Conservation (phyloP, 306 rosid genomes). For the Medicago arabica region DNA sequence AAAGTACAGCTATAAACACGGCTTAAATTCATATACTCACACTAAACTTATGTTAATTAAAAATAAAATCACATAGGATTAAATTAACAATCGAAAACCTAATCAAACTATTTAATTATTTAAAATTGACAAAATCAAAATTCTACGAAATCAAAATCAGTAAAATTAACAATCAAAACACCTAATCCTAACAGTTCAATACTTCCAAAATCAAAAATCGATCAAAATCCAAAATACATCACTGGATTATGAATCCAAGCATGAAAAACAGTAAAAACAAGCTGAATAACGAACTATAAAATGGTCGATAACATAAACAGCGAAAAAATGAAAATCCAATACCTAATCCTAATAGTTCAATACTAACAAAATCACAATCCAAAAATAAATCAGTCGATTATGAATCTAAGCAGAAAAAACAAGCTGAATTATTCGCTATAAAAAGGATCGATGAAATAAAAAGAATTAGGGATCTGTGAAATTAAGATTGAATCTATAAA, state of each 20-base stretch:
- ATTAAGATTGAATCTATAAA: constrained; percentile 29
- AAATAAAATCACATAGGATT: constrained; percentile 18
- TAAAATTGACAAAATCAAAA: too few species aligned
- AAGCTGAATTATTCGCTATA: background rate
- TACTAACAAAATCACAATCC: constrained; percentile 43
- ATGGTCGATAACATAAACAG: constrained; percentile 18
- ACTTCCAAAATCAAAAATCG: constrained; percentile 40
- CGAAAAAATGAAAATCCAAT: constrained; percentile 22
- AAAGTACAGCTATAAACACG: constrained; percentile 34
- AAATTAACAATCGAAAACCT: background rate
- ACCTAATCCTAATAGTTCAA: constrained; percentile 45
- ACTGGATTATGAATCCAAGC: constrained; percentile 11
- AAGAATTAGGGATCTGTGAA: constrained; percentile 68
- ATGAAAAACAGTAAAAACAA: background rate
- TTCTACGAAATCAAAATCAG: too few species aligned
- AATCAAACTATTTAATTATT: too few species aligned
- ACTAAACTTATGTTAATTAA: background rate
- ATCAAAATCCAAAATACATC: constrained; percentile 31
- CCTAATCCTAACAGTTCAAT: constrained; percentile 44
- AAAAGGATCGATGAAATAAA: constrained; percentile 18
- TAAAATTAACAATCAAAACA: background rate
- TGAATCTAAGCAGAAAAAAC: background rate
- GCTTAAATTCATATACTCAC: constrained; percentile 5
- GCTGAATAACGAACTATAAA: background rate
- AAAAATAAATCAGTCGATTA: background rate